Evolutionary conservation across 108 stramenopile species (phyloP).

Genomic region (Skeletonema grethae): DNA sequence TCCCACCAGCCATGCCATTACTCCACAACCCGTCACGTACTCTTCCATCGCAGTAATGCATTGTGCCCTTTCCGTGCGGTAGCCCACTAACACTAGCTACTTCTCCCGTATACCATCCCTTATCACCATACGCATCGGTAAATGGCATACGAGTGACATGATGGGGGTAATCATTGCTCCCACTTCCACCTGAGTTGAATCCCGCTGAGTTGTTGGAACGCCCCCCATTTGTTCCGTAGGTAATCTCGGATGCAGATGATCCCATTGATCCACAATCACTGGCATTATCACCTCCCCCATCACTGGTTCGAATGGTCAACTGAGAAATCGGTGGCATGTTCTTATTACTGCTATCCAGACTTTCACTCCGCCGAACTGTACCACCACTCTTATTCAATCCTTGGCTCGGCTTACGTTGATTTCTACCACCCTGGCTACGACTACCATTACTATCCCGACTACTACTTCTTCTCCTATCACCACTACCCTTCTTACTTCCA

Average conservation of each 20-base stretch:
- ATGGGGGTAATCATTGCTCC: constrained; percentile 32
- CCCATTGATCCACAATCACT: constrained; percentile 26
- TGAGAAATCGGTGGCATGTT: constrained; percentile 5
- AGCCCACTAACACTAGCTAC: constrained; percentile 69
- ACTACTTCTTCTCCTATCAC: not conserved
- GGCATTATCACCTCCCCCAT: constrained; percentile 4
- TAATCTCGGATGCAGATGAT: constrained; percentile 39
- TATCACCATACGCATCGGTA: constrained; percentile 80
- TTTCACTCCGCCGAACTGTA: not conserved
- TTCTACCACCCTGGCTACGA: too few species aligned
- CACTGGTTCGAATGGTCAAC: constrained; percentile 9
- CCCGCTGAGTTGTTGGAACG: constrained; percentile 10
- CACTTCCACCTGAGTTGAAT: constrained; percentile 4
- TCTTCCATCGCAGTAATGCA: constrained; percentile 50
- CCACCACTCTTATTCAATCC: not conserved
- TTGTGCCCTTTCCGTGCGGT: constrained; percentile 64
- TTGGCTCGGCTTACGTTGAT: not conserved
- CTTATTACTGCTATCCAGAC: not conserved
- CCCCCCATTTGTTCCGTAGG: constrained; percentile 32
- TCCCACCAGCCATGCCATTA: constrained; percentile 23
- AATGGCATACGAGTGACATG: constrained; percentile 51
- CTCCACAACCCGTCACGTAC: constrained; percentile 35
- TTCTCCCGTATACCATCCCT: constrained; percentile 76
- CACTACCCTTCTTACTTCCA: not conserved
- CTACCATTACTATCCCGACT: not conserved